Conservation (phyloP, 495 filamentous ascomycete genomes). For the Hypomontagnella monticulosa region DNA sequence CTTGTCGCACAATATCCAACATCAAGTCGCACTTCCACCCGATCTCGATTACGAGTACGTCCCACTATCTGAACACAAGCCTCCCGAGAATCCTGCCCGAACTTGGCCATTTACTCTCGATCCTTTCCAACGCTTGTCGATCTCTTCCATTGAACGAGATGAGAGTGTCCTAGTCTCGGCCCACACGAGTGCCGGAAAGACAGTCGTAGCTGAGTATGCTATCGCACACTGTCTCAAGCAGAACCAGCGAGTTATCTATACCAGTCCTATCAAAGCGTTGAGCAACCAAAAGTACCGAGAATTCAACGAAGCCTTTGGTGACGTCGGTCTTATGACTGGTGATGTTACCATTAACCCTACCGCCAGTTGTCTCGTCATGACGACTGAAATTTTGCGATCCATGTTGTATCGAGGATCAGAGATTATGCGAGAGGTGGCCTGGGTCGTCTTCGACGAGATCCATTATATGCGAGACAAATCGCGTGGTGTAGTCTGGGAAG, state of each 20-base stretch:
- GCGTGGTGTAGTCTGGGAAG: conserved; percentile 98
- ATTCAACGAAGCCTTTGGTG: conserved; percentile 93
- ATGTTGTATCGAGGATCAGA: conserved; percentile 99
- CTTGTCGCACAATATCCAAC: conserved; percentile 94
- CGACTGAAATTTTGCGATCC: conserved; percentile 97
- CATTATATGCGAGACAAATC: conserved; percentile 97
- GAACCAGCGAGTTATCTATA: conserved; percentile 99
- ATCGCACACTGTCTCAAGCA: conserved; percentile 96
- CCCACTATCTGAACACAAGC: conserved; percentile 88
- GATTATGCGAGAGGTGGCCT: conserved; percentile 98
- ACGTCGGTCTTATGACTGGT: conserved; percentile 98
- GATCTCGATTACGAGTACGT: conserved; percentile 85
- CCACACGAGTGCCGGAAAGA: conserved; percentile 97
- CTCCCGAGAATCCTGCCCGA: conserved; percentile 83
- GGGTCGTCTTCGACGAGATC: conserved; percentile 98
- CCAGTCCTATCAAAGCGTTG: conserved; percentile 97
- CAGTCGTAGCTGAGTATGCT: conserved; percentile 96
- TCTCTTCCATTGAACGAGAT: conserved; percentile 90
- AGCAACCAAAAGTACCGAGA: conserved; percentile 99
- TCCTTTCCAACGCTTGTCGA: conserved; percentile 93
- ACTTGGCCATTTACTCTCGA: conserved; percentile 90
- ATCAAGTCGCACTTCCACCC: conserved; percentile 94
- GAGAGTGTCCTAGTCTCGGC: conserved; percentile 97
- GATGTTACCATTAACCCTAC: conserved; percentile 99
- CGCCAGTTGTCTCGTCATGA: conserved; percentile 98